Conservation (phyloP, 192 early-diverging fungal genomes). For the Martensiomyces pterosporus region DNA sequence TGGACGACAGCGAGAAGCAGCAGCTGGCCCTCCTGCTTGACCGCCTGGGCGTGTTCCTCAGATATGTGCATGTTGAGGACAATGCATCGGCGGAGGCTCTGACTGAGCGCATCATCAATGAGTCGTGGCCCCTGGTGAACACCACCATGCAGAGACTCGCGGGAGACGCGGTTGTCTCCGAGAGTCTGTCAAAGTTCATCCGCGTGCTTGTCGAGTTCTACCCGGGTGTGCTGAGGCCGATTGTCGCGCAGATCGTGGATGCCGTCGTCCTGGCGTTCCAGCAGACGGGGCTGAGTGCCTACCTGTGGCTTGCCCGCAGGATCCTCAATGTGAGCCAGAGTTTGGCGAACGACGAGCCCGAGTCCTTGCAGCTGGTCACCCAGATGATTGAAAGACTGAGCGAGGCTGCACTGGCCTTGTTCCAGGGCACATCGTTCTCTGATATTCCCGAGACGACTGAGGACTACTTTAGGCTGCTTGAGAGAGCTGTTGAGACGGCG, state of each 20-base stretch:
- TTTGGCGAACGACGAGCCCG: conserved; percentile 42
- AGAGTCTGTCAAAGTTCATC: conserved; percentile 41
- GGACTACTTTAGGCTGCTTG: conserved; percentile 43
- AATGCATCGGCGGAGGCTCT: conserved; percentile 30
- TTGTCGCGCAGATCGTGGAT: conserved; percentile 36
- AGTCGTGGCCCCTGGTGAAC: conserved; percentile 31
- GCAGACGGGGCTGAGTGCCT: conserved; percentile 59
- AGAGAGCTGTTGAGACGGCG: conserved; percentile 33
- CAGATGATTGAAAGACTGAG: conserved; percentile 64
- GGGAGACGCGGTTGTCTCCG: conserved; percentile 23
- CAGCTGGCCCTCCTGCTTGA: conserved; percentile 31
- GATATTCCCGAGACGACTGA: conserved; percentile 43
- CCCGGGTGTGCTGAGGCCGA: conserved; percentile 14
- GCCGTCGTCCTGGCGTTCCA: conserved; percentile 64
- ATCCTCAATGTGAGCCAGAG: conserved; percentile 62
- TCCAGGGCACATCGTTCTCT: conserved; percentile 45
- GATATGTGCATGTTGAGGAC: conserved; percentile 28
- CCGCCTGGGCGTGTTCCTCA: conserved; percentile 45
- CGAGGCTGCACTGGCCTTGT: conserved; percentile 58
- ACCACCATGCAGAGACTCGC: conserved; percentile 25
- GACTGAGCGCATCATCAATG: conserved; percentile 22
- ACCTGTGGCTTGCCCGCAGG: conserved; percentile 77
- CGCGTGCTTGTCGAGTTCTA: conserved; percentile 39
- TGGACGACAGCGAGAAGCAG: conserved; percentile 7
- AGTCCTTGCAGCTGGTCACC: conserved; percentile 48